Conservation (phyloP, 73 alveolate genomes). For the Paramecium sonneborni region DNA sequence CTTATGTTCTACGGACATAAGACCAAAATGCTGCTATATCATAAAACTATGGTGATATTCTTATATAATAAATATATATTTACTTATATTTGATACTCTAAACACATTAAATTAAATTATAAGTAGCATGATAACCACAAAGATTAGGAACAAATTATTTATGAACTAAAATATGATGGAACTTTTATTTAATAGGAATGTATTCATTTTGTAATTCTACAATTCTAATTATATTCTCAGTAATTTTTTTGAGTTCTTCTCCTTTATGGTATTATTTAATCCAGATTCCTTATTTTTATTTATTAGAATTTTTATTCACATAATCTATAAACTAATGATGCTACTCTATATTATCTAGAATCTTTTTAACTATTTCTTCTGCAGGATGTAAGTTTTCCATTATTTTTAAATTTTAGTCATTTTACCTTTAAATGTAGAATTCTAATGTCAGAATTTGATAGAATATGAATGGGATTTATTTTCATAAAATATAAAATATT, state of each 20-base stretch:
- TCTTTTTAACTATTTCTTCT: not conserved
- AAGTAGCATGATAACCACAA: constrained; percentile 52
- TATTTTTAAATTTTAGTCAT: not conserved
- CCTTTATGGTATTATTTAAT: not conserved
- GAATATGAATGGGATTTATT: not conserved
- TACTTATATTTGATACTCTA: not conserved
- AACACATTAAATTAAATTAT: constrained; percentile 5
- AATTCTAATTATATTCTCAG: not conserved
- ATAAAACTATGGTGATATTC: constrained; percentile 27
- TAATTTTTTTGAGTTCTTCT: not conserved
- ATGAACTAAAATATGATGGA: constrained; percentile 38
- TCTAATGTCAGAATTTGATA: not conserved
- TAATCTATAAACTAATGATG: constrained; percentile 7
- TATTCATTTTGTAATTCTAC: constrained; percentile 20
- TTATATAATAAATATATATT: not conserved
- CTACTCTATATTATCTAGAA: not conserved
- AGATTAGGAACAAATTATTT: constrained; percentile 49
- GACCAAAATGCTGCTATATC: constrained; percentile 47
- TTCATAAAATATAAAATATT: not conserved
- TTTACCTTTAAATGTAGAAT: not conserved
- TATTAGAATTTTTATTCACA: not conserved
- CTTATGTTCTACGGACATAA: constrained; percentile 21
- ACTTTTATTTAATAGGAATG: not conserved
- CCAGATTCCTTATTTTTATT: not conserved
- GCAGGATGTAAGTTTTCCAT: constrained; percentile 1